Conservation (phyloP, 768 basidiomycete genomes). For the Cyathus striatus region DNA sequence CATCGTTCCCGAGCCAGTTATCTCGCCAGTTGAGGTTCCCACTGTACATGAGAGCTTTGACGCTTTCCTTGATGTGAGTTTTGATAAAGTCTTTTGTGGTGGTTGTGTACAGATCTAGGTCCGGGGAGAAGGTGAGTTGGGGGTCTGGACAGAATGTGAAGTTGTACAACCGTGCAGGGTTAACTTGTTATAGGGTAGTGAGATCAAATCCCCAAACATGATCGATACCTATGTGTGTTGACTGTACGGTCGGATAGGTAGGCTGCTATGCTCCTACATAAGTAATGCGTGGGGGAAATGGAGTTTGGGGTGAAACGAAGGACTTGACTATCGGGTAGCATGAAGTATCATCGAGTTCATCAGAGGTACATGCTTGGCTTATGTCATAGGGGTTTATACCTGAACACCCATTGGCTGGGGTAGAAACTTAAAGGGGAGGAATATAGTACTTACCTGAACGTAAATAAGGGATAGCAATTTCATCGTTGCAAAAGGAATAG, state of each 20-base stretch:
- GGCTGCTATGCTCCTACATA: slow-evolving; percentile 42
- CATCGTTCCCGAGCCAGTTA: slow-evolving; percentile 71
- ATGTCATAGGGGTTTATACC: slow-evolving; percentile 63
- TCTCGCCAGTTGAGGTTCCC: slow-evolving; percentile 73
- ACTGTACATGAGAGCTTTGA: slow-evolving; percentile 66
- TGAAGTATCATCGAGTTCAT: slow-evolving; percentile 37
- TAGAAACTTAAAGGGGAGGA: not conserved
- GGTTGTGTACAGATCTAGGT: slow-evolving; percentile 40
- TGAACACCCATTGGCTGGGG: slow-evolving; percentile 1
- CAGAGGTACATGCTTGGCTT: slow-evolving; percentile 53
- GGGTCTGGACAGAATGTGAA: slow-evolving; percentile 35
- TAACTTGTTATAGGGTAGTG: too few species aligned
- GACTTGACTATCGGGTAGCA: slow-evolving; percentile 54
- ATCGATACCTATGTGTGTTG: slow-evolving; percentile 61
- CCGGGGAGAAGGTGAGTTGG: slow-evolving; percentile 35
- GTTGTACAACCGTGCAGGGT: too few species aligned
- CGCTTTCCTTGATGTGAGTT: slow-evolving; percentile 66
- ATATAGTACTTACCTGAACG: slow-evolving; percentile 28
- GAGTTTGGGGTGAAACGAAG: not conserved
- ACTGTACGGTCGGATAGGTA: slow-evolving; percentile 57
- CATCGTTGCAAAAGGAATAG: slow-evolving; percentile 49
- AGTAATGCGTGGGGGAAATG: not conserved
- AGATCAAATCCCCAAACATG: too few species aligned
- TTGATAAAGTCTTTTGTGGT: too few species aligned
- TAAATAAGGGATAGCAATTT: slow-evolving; percentile 38